Percentiles rank a stretch among this genome's conserved stretches.
These are phyloP conservation scores for Macrocybe gigantea DNA, from an alignment of 768 basidiomycete species.

Conservation along the genomic window DNA sequence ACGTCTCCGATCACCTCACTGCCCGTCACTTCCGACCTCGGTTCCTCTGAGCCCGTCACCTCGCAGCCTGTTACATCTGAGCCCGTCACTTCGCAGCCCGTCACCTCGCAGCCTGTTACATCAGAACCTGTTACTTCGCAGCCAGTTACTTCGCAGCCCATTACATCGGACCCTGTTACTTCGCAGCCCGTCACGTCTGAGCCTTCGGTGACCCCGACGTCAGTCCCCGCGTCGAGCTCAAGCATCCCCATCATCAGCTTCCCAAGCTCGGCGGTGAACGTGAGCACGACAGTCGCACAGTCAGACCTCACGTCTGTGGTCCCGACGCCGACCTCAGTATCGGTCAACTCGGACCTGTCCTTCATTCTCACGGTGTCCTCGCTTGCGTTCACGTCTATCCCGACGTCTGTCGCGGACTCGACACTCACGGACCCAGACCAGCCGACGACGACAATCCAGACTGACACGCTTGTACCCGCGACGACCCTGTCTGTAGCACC, in stretches of 20 bases:
- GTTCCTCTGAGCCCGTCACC: background rate
- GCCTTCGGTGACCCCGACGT: background rate
- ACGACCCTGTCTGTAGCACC: conserved; percentile 23
- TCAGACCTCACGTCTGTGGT: conserved; percentile 3
- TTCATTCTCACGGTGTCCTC: conserved; percentile 40
- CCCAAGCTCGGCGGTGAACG: conserved; percentile 5
- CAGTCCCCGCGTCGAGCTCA: conserved; percentile 1
- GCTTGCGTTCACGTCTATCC: conserved; percentile 29
- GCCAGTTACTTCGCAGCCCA: background rate
- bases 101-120: background rate
- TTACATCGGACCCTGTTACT: conserved; percentile 1
- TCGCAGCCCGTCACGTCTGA: conserved; percentile 2
- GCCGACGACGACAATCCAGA: conserved; percentile 27
- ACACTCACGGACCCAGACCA: conserved; percentile 40
- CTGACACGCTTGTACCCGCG: conserved; percentile 13
- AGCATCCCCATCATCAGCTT: conserved; percentile 11
- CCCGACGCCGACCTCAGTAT: conserved; percentile 13
- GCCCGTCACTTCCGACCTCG: background rate
- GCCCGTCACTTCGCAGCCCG: conserved; percentile 2
- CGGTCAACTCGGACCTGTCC: conserved; percentile 34
- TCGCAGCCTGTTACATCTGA: background rate
- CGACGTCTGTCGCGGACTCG: conserved; percentile 17
- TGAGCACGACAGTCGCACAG: background rate
- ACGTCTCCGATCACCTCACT: background rate
- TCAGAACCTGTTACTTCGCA: conserved; percentile 1